Evolutionary conservation across 2,329 filamentous ascomycete species (phyloP).

Genomic region (Fusarium sp.): DNA sequence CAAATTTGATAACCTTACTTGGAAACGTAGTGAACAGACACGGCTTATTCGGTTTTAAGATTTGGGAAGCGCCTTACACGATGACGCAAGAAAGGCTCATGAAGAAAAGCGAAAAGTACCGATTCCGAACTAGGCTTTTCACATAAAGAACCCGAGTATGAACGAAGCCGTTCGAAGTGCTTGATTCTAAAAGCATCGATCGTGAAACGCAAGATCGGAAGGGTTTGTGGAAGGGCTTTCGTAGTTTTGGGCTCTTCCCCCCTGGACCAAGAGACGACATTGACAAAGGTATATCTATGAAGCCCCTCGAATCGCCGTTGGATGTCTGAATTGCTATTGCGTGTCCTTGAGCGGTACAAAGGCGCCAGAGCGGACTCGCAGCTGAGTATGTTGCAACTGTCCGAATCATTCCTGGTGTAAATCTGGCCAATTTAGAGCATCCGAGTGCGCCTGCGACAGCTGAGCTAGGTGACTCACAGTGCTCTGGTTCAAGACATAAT

Average conservation of each 20-base stretch:
- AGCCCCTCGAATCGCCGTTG: neutral
- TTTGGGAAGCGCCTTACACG: too few relatives aligned
- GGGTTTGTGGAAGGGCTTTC: neutral
- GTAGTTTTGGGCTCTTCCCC: neutral
- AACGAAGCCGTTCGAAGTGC: too few relatives aligned
- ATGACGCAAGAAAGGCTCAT: too few relatives aligned
- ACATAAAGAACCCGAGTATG: too few relatives aligned
- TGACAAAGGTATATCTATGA: neutral
- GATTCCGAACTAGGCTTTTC: too few relatives aligned
- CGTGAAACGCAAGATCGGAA: neutral
- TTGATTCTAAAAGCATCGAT: neutral
- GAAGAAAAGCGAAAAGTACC: too few relatives aligned
- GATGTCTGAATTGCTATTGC: neutral
- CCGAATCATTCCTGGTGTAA: neutral
- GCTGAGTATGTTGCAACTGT: neutral
- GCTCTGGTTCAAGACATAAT: neutral
- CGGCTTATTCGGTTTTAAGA: too few relatives aligned
- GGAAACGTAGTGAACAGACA: too few relatives aligned
- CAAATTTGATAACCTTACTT: too few relatives aligned
- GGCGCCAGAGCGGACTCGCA: neutral
- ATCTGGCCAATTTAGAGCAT: neutral
- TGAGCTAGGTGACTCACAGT: neutral
- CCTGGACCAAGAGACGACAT: neutral
- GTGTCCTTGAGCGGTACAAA: neutral
- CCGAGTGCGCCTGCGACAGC: neutral